Conservation (phyloP, 108 stramenopile genomes). For the Skeletonema marinoi region DNA sequence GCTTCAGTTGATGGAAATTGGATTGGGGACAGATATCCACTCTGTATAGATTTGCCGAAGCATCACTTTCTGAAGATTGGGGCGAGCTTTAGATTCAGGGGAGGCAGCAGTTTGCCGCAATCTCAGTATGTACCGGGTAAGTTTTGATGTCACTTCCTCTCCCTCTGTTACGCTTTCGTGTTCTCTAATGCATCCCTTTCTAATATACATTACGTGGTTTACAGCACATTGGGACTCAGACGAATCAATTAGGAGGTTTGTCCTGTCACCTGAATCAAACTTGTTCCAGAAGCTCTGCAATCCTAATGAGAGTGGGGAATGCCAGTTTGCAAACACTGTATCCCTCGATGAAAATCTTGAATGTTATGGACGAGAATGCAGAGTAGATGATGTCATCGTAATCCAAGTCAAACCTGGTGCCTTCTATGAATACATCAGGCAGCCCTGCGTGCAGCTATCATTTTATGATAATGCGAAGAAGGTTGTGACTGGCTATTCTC, state of each 20-base stretch:
- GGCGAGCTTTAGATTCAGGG: conserved; percentile 43
- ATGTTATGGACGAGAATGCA: conserved; percentile 62
- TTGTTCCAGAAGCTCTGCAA: conserved; percentile 54
- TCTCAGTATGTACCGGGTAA: conserved; percentile 4
- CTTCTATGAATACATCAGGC: conserved; percentile 69
- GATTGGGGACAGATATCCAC: conserved; percentile 55
- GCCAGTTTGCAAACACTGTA: conserved; percentile 46
- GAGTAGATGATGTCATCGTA: conserved; percentile 49
- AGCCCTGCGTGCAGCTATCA: conserved; percentile 56
- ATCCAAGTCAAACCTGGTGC: conserved; percentile 56
- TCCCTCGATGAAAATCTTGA: conserved; percentile 42
- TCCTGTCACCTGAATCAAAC: conserved; percentile 31
- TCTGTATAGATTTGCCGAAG: conserved; percentile 54
- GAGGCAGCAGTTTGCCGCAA: conserved; percentile 28
- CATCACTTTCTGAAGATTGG: conserved; percentile 57
- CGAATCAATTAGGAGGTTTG: conserved; percentile 43
- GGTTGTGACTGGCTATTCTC: conserved; percentile 37
- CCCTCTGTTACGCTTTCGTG: background rate
- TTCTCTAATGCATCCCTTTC: background rate
- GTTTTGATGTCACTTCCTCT: background rate
- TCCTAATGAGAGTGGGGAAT: conserved; percentile 29
- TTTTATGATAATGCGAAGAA: conserved; percentile 59
- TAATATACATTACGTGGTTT: background rate
- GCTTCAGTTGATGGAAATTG: conserved; percentile 46
- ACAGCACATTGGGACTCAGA: conserved; percentile 24